These are phyloP conservation scores for Cryphonectria nitschkei DNA, from an alignment of 2,329 filamentous ascomycete genomes.

Conservation along the genomic window DNA sequence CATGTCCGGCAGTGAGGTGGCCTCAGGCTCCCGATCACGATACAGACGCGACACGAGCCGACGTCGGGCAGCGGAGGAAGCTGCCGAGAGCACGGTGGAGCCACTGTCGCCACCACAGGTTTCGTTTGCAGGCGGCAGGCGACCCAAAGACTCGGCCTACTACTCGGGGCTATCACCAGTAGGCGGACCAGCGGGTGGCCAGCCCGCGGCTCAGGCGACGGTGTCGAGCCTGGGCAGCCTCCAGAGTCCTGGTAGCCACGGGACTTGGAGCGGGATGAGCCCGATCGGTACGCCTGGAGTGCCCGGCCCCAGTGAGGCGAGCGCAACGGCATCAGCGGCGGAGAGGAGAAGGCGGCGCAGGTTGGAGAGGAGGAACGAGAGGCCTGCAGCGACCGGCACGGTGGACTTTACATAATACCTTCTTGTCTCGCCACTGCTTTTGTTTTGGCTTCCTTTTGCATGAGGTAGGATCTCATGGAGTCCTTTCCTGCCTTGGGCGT, in stretches of 20 bases:
- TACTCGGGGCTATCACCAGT: conserved; percentile 53
- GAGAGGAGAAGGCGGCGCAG: conserved; percentile 61
- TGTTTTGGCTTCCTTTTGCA: background rate
- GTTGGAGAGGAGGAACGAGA: conserved; percentile 54
- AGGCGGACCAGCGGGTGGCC: conserved; percentile 43
- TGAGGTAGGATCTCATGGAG: background rate
- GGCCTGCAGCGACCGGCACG: conserved; percentile 38
- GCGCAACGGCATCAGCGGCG: conserved; percentile 43
- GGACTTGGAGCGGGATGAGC: conserved; percentile 58
- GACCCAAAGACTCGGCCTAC: conserved; percentile 64
- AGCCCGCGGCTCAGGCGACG: conserved; percentile 45
- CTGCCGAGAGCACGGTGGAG: conserved; percentile 41
- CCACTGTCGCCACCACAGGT: conserved; percentile 60
- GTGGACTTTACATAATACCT: conserved; percentile 32
- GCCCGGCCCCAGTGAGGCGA: conserved; percentile 45
- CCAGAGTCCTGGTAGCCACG: conserved; percentile 51
- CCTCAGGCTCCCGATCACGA: conserved; percentile 43
- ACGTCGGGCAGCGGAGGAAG: conserved; percentile 50
- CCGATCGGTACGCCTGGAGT: conserved; percentile 37
- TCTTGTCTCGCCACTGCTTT: background rate
- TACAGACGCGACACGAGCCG: conserved; percentile 60
- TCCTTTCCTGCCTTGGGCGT: background rate
- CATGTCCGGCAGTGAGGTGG: conserved; percentile 56
- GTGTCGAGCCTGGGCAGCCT: conserved; percentile 52
- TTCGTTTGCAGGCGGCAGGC: conserved; percentile 55